Percentiles rank a stretch among this genome's conserved stretches.
Evolutionary conservation across 169 alveolate species (phyloP).

Genomic region (Plasmodium billcollinsi): DNA sequence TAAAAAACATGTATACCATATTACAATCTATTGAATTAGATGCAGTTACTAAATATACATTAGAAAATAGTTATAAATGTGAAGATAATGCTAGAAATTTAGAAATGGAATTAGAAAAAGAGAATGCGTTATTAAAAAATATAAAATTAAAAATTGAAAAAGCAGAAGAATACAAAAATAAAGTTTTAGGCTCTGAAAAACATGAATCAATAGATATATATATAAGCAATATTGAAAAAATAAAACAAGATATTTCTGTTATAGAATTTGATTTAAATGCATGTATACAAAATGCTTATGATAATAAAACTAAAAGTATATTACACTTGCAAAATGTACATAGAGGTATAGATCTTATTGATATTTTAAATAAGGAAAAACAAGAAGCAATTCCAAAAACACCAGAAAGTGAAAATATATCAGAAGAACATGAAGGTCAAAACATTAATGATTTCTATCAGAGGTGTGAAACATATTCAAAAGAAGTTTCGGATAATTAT

Average conservation of each 20-base stretch:
- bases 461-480: neutral
- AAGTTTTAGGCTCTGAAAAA: neutral
- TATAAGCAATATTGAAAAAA: neutral
- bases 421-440: neutral
- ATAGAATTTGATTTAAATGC: conserved; percentile 1
- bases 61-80: neutral
- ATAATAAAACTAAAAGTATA: conserved; percentile 2
- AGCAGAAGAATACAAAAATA: neutral
- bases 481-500: neutral
- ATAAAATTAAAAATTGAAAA: neutral
- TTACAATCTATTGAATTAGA: neutral
- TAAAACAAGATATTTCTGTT: neutral
- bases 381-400: neutral
- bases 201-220: conserved; percentile 7
- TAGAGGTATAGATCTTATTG: neutral
- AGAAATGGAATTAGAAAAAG: conserved; percentile 10
- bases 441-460: neutral
- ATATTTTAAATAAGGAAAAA: neutral
- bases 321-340: conserved; percentile 3
- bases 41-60: neutral
- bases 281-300: neutral
- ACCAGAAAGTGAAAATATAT: neutral
- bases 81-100: conserved; percentile 6
- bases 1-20: conserved; percentile 12
- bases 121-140: conserved; percentile 3